Evolutionary conservation across 495 filamentous ascomycete species (phyloP).

Genomic region (Lichenothelia convexa): DNA sequence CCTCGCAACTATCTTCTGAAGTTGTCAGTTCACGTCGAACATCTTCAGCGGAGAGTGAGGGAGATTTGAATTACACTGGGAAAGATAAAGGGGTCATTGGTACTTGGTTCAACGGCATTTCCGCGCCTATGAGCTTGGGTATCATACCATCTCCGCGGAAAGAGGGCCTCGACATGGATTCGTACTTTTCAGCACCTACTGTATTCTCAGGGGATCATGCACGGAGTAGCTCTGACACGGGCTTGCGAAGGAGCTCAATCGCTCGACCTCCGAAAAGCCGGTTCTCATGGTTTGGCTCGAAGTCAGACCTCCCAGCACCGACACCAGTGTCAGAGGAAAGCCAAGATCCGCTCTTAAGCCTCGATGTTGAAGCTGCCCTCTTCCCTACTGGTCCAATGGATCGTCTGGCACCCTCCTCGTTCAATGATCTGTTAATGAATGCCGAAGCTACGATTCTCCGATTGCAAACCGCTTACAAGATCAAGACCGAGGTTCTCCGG

Average conservation of each 20-base stretch:
- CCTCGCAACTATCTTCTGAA: no score
- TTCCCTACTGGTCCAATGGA: constrained; percentile 36
- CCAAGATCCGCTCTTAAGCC: constrained; percentile 28
- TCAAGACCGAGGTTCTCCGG: constrained; percentile 37
- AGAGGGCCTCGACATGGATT: constrained; percentile 9
- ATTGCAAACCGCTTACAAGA: constrained; percentile 55
- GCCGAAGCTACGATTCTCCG: constrained; percentile 43
- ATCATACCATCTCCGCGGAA: constrained; percentile 8
- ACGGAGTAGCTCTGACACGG: neutral
- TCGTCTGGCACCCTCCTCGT: constrained; percentile 42
- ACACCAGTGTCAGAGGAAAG: constrained; percentile 1
- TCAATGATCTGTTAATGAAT: constrained; percentile 50
- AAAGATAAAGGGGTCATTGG: no score
- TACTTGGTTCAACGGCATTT: constrained; percentile 14
- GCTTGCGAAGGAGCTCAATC: neutral
- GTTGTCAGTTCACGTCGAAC: no score
- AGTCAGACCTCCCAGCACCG: constrained; percentile 1
- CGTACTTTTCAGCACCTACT: neutral
- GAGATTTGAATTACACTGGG: no score
- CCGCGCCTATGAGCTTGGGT: constrained; percentile 12
- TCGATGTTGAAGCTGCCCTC: constrained; percentile 45
- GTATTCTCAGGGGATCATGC: no score
- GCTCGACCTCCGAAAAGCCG: neutral
- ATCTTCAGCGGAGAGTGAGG: no score
- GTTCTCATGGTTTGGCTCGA: constrained; percentile 9